phyloP scores from a whole-genome alignment of 2,329 filamentous ascomycete genomes.

The Pseudogymnoascus sp. region DNA sequence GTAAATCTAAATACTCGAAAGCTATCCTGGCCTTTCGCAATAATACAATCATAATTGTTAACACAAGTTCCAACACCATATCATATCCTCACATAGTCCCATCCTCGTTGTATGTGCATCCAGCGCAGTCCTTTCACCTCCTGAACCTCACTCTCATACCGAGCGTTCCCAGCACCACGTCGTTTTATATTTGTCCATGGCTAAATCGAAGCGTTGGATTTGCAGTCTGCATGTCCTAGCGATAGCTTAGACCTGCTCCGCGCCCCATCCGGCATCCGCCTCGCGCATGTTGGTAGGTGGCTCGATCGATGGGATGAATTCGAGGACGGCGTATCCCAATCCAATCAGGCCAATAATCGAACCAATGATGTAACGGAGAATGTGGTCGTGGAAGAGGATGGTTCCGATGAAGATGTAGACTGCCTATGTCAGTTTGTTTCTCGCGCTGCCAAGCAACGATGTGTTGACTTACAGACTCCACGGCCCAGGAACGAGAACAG shows the following conservation, averaged over 20 bases:
- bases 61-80: background rate
- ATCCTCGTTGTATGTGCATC: background rate
- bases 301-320: conserved; percentile 71
- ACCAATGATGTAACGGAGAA: conserved; percentile 67
- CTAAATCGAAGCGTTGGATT: background rate
- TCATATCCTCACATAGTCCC: background rate
- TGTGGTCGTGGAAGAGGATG: conserved; percentile 62
- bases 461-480: conserved; percentile 65
- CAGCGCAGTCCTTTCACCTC: background rate
- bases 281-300: conserved; percentile 48
- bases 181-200: background rate
- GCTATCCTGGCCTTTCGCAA: background rate
- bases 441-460: background rate
- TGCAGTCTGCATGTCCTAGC: background rate
- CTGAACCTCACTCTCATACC: background rate
- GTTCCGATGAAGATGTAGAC: conserved; percentile 95
- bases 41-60: conserved; percentile 4
- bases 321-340: conserved; percentile 63
- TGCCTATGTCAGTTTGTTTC: conserved; percentile 31
- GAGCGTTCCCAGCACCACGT: conserved; percentile 1
- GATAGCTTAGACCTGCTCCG: conserved; percentile 24
- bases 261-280: conserved; percentile 27
- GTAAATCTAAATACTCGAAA: conserved; percentile 4
- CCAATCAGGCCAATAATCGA: conserved; percentile 70
- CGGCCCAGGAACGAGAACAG: conserved; percentile 96